phyloP scores from a whole-genome alignment of 805 yeast species.

The Pichia nanzhaoensis region DNA sequence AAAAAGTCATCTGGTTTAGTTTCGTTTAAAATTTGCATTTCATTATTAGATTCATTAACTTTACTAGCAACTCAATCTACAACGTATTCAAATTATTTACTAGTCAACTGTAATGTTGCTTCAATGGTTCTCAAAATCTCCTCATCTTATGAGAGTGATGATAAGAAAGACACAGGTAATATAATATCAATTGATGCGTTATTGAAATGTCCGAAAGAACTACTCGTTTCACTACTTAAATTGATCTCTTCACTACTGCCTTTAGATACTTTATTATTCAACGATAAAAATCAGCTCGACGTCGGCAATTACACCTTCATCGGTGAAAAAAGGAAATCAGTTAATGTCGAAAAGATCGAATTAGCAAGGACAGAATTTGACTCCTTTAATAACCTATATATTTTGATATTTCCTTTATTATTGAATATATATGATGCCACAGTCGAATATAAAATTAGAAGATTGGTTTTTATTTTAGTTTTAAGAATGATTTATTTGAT shows the following conservation, averaged over 20 bases:
- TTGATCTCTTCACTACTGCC: slow-evolving; percentile 59
- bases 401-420: slow-evolving; percentile 44
- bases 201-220: slow-evolving; percentile 67
- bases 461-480: slow-evolving; percentile 47
- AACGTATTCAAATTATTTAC: slow-evolving; percentile 36
- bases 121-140: slow-evolving; percentile 34
- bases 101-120: slow-evolving; percentile 49
- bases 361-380: slow-evolving; percentile 26
- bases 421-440: slow-evolving; percentile 65
- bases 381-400: slow-evolving; percentile 32
- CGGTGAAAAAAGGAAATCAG: not conserved
- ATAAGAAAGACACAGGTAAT: not conserved
- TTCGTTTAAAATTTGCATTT: slow-evolving; percentile 34
- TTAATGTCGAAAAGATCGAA: slow-evolving; percentile 30
- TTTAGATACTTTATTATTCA: slow-evolving; percentile 15
- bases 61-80: slow-evolving; percentile 38
- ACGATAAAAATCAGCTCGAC: slow-evolving; percentile 14
- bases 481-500: slow-evolving; percentile 44
- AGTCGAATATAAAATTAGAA: slow-evolving; percentile 59
- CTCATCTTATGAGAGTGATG: slow-evolving; percentile 39
- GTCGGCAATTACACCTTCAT: slow-evolving; percentile 24
- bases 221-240: slow-evolving; percentile 47
- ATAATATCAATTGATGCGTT: slow-evolving; percentile 56
- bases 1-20: slow-evolving; percentile 22
- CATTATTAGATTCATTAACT: slow-evolving; percentile 40